These are phyloP conservation scores for Solanum lycopersicoides DNA, from an alignment of 257 asterid species.

Conservation along the genomic window DNA sequence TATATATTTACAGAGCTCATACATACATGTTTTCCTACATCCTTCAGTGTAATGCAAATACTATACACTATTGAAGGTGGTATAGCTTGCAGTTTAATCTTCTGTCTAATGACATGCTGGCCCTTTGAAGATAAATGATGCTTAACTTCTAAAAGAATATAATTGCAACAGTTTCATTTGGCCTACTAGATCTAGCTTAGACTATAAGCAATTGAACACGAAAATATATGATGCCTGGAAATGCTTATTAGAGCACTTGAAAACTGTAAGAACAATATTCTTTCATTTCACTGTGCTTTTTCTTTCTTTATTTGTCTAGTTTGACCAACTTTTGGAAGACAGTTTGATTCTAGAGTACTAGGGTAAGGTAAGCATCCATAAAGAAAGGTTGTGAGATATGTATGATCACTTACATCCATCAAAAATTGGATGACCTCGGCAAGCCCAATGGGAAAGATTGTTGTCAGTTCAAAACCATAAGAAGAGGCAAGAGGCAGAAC, in stretches of 20 bases:
- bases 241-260: background rate
- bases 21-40: background rate
- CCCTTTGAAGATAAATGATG: background rate
- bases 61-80: background rate
- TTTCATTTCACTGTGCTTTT: background rate
- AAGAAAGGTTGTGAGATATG: background rate
- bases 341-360: background rate
- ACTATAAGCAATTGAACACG: background rate
- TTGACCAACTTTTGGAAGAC: background rate
- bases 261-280: background rate
- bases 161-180: background rate
- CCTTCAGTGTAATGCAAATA: background rate
- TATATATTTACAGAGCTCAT: background rate
- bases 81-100: background rate
- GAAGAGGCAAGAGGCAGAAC: slow-evolving; percentile 65
- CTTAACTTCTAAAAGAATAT: background rate
- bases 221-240: background rate
- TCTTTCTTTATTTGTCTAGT: background rate
- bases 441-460: slow-evolving; percentile 62
- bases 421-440: slow-evolving; percentile 79
- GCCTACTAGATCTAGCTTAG: background rate
- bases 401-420: slow-evolving; percentile 52
- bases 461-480: slow-evolving; percentile 54
- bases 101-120: background rate
- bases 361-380: background rate